Base-by-base conservation (phyloP, 2,329 filamentous ascomycete genomes). In the Huntiella savannae region DNA sequence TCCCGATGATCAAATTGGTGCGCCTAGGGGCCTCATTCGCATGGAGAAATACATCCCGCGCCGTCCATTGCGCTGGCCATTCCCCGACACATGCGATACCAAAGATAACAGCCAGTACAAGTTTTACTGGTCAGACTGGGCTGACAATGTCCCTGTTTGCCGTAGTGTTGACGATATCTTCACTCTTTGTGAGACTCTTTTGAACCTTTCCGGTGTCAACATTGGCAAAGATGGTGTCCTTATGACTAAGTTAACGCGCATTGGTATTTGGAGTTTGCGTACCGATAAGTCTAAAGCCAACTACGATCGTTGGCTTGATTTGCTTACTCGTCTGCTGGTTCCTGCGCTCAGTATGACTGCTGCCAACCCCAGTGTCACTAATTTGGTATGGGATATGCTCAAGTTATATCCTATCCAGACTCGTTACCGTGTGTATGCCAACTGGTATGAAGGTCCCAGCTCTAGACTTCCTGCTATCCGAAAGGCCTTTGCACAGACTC, bases 61-160 rank as follows among this genome's bases (percentile, higher is more conserved):
- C 53, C 81, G 80, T 56, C 69, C 75, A 12, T 67, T 91, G 52
- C 75, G 82, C 51, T 95, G 88, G 88, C 82, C 86, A 4, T 79
- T 81, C 54, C 75, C 85, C 4, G 87, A 94, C 54, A 78, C 75
- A 53, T 71, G 71, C 52, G 83, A 91, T 55, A 76, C 75, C 19
- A 78, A 77, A 46, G 83, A 86, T 53, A 78, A 79, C 15, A 70
- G 72, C n/a, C 74, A 82, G 45, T 96, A 95, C 59, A 76, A 82
- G 33, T 96, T 92, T 58, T 98, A 98, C 60, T 95, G 91, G 78
- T 86, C 94, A 49, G 91, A 96, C 54, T 98, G 91, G 91, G 71
- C 78, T 2, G 88, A 96, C 60, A 93, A 91, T 52, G 71, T 98
- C 40, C 92, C 91, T 0, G 65, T 94, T 15, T 98, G 91, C 57